Conservation (phyloP, 768 basidiomycete species). For the Podaxis sp. region DNA sequence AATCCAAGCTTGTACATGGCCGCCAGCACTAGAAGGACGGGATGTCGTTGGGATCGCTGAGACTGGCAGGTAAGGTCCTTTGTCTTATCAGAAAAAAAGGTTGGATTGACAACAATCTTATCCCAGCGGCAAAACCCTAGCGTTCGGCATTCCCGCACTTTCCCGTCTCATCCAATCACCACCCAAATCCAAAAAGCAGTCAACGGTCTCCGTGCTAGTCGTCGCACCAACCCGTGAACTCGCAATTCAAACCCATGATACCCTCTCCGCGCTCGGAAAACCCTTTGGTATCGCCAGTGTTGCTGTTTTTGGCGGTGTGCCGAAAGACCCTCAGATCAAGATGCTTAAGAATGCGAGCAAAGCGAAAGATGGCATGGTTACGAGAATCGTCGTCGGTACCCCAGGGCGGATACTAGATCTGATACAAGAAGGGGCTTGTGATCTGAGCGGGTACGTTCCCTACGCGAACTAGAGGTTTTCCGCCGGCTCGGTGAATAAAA, state of each 20-base stretch:
- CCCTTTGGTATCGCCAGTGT: constrained; percentile 75
- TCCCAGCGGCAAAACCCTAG: constrained; percentile 87
- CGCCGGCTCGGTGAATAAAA: not conserved
- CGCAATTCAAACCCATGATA: constrained; percentile 91
- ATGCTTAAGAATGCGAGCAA: constrained; percentile 54
- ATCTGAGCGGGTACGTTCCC: constrained; percentile 56
- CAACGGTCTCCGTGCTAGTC: constrained; percentile 63
- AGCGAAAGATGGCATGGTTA: constrained; percentile 42
- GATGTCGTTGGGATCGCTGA: constrained; percentile 96
- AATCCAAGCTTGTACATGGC: constrained; percentile 95
- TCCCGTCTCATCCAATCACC: constrained; percentile 50
- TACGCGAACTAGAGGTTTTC: not conserved
- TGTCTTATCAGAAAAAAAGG: not conserved
- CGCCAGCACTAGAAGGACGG: constrained; percentile 71
- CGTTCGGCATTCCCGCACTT: constrained; percentile 91
- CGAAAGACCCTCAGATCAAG: constrained; percentile 77
- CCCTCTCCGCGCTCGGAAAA: constrained; percentile 67
- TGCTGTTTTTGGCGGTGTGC: constrained; percentile 93
- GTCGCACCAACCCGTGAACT: constrained; percentile 95
- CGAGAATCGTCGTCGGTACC: constrained; percentile 88
- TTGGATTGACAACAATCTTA: not conserved
- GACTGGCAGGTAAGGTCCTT: constrained; percentile 67
- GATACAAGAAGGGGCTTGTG: constrained; percentile 81
- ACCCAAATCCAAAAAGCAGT: constrained; percentile 24
- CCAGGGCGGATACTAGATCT: constrained; percentile 92